Conservation (phyloP, 129 eudicot species). For the sunflower (Helianthus annuus) region DNA sequence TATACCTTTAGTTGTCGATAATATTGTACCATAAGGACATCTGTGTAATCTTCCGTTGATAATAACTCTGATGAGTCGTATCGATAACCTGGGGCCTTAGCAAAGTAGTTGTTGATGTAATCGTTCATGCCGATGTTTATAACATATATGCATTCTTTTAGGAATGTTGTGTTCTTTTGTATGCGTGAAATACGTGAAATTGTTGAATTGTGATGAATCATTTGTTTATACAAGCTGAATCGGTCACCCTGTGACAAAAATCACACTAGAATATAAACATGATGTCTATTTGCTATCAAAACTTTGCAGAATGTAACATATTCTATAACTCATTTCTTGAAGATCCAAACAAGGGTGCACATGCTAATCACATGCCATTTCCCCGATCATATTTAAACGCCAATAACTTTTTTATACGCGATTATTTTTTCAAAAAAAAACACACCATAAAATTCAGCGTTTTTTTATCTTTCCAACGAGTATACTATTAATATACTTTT, state of each 20-base stretch:
- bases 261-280: background rate
- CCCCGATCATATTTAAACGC: no score
- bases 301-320: background rate
- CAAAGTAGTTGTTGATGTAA: conserved; percentile 36
- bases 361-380: no score
- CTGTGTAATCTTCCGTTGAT: conserved; percentile 8
- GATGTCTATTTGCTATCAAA: no score
- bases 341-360: no score
- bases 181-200: conserved; percentile 7
- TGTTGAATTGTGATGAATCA: conserved; percentile 15
- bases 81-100: background rate
- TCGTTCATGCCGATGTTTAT: conserved; percentile 35
- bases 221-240: conserved; percentile 25
- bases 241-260: conserved; percentile 26
- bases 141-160: conserved; percentile 25
- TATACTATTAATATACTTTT: no score
- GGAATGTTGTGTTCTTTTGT: background rate
- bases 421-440: no score
- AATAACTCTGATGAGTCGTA: conserved; percentile 22
- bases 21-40: conserved; percentile 25
- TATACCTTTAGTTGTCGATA: conserved; percentile 22
- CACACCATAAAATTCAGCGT: no score
- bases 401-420: no score
- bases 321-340: no score
- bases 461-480: no score